These are phyloP conservation scores for Rhizopus microsporus DNA, from an alignment of 371 early-diverging fungal genomes.

Conservation along the genomic window DNA sequence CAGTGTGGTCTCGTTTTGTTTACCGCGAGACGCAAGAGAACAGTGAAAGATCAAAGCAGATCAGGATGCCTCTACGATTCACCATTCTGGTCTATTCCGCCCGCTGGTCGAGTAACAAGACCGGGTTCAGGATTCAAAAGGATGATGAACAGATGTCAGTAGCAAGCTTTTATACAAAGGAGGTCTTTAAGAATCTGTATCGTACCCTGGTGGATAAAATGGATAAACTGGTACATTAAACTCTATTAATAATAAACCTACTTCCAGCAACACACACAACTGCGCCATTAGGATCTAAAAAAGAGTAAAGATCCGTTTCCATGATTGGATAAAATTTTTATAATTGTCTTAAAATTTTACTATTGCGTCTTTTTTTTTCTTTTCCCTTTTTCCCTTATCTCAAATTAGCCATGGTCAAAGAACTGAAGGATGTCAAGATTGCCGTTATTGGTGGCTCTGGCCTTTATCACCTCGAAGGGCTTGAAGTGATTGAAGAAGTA, in stretches of 20 bases:
- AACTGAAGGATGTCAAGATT: constrained; percentile 67
- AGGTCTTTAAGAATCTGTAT: constrained; percentile 3
- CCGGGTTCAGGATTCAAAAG: not conserved
- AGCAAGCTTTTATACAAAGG: not conserved
- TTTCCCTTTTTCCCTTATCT: not conserved
- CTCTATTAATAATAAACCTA: too few species aligned
- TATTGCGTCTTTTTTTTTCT: not conserved
- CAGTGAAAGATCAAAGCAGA: too few species aligned
- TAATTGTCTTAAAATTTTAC: not conserved
- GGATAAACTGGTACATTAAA: too few species aligned
- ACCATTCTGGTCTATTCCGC: not conserved
- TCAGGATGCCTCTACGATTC: not conserved
- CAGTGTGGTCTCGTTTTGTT: not conserved
- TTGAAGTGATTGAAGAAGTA: constrained; percentile 81
- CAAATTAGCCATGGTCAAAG: constrained; percentile 24
- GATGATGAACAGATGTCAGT: not conserved
- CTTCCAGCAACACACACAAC: too few species aligned
- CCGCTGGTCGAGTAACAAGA: constrained; percentile 1
- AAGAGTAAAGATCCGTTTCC: too few species aligned
- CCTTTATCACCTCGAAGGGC: constrained; percentile 89
- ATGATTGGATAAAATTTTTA: not conserved
- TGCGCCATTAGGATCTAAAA: too few species aligned
- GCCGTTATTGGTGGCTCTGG: constrained; percentile 96
- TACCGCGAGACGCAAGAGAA: too few species aligned
- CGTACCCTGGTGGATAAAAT: not conserved